A percentile compares a stretch with the other conserved stretches of the same genome.
phyloP scores from a whole-genome alignment of 1,284 basidiomycete genomes.

The Naganishia sp. region DNA sequence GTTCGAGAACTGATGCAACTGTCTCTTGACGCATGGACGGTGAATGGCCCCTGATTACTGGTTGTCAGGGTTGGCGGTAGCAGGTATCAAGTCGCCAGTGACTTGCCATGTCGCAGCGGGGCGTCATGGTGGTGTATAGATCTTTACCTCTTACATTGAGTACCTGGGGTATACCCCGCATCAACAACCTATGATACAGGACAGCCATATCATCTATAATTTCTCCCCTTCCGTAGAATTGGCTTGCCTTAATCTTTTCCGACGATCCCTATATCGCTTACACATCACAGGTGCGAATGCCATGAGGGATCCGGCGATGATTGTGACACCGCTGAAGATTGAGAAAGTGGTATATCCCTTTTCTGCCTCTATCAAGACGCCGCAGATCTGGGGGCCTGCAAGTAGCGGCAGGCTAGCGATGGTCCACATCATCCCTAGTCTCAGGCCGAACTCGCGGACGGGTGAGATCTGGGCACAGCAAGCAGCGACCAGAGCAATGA shows the following conservation, averaged over 20 bases:
- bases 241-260: background rate
- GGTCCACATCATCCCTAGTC: constrained; percentile 49
- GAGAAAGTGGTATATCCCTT: constrained; percentile 21
- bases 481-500: constrained; percentile 47
- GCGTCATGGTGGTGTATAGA: too few species aligned
- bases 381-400: constrained; percentile 42
- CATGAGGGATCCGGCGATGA: constrained; percentile 26
- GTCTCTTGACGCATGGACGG: too few species aligned
- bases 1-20: too few species aligned
- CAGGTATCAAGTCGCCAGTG: too few species aligned
- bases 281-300: constrained; percentile 31
- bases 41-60: too few species aligned
- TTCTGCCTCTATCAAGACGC: constrained; percentile 26
- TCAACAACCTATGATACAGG: too few species aligned
- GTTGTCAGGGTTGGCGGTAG: too few species aligned
- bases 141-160: too few species aligned
- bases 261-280: constrained; percentile 13
- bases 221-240: background rate
- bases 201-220: background rate
- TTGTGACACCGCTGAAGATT: constrained; percentile 29
- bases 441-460: constrained; percentile 47
- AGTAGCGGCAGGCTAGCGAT: constrained; percentile 41
- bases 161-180: too few species aligned
- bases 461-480: constrained; percentile 47
- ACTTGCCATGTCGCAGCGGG: too few species aligned